Conservation (phyloP, 163 green algal species). For the Prototheca cutis region DNA sequence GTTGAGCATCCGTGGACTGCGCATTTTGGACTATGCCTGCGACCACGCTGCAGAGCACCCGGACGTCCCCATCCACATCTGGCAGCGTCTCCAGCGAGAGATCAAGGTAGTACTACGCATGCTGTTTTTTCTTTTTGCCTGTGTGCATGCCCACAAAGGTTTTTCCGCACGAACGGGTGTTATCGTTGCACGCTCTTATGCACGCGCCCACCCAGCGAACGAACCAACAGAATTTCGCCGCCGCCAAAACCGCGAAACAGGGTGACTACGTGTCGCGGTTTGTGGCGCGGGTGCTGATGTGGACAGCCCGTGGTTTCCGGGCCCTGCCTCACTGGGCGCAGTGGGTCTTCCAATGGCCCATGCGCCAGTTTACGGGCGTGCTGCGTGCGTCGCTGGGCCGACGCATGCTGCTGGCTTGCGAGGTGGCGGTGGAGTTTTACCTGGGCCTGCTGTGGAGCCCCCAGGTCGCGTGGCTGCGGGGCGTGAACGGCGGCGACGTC, state of each 20-base stretch:
- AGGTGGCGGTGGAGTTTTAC: slow-evolving; percentile 68
- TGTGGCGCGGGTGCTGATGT: slow-evolving; percentile 25
- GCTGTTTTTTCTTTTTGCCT: too few species aligned
- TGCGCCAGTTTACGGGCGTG: slow-evolving; percentile 5
- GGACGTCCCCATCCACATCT: slow-evolving; percentile 12
- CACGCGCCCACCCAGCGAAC: too few species aligned
- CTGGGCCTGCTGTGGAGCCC: slow-evolving; percentile 48
- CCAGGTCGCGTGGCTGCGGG: slow-evolving; percentile 51
- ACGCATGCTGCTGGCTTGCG: slow-evolving; percentile 46
- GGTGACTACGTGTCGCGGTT: slow-evolving; percentile 13
- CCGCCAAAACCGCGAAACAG: too few species aligned
- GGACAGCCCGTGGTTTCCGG: slow-evolving; percentile 10
- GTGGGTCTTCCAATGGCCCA: slow-evolving; percentile 4
- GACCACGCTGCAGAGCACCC: slow-evolving; percentile 33
- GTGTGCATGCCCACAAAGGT: too few species aligned
- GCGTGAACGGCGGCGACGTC: slow-evolving; percentile 6
- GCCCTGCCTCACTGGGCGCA: slow-evolving; percentile 22
- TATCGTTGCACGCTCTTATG: too few species aligned
- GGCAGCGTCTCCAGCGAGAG: slow-evolving; percentile 14
- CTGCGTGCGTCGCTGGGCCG: slow-evolving; percentile 27
- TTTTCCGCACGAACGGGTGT: too few species aligned
- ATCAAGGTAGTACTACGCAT: slow-evolving; percentile 15
- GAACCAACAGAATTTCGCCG: neutral
- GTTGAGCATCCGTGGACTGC: slow-evolving; percentile 28
- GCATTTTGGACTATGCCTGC: slow-evolving; percentile 54